Evolutionary conservation across 2,329 filamentous ascomycete genomes (phyloP).

Genomic region (Stagonosporopsis cucurbitacearum): DNA sequence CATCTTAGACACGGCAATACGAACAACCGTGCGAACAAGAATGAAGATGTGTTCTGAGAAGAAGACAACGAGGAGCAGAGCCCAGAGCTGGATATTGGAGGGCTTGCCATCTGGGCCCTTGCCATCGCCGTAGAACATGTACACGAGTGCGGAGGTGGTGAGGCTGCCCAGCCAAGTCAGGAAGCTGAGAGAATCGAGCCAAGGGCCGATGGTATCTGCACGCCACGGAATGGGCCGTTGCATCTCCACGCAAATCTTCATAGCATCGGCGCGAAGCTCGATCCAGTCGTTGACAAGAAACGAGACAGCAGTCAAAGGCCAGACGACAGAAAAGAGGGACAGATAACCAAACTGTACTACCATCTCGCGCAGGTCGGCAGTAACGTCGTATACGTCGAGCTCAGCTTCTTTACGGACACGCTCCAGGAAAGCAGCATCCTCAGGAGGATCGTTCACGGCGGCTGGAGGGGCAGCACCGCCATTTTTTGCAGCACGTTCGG

Average conservation of each 20-base stretch:
- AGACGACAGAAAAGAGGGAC: slow-evolving; percentile 88
- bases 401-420: slow-evolving; percentile 84
- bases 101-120: slow-evolving; percentile 71
- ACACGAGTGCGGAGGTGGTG: slow-evolving; percentile 85
- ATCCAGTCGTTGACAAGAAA: slow-evolving; percentile 97
- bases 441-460: slow-evolving; percentile 68
- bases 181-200: slow-evolving; percentile 84
- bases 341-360: slow-evolving; percentile 75
- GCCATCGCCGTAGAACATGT: slow-evolving; percentile 78
- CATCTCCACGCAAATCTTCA: slow-evolving; percentile 91
- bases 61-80: slow-evolving; percentile 79
- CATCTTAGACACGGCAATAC: slow-evolving; percentile 75
- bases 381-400: slow-evolving; percentile 86
- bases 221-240: slow-evolving; percentile 89
- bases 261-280: slow-evolving; percentile 87
- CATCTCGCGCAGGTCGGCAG: slow-evolving; percentile 81
- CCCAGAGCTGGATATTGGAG: slow-evolving; percentile 77
- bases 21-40: slow-evolving; percentile 74
- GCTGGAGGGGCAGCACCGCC: slow-evolving; percentile 58
- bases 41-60: slow-evolving; percentile 91
- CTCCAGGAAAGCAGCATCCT: slow-evolving; percentile 80
- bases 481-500: slow-evolving; percentile 63
- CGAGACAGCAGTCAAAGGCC: slow-evolving; percentile 88
- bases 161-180: slow-evolving; percentile 93
- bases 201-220: slow-evolving; percentile 92